Evolutionary conservation across 306 rosid genomes (phyloP).

Genomic region (Sphenostylis stenocarpa): DNA sequence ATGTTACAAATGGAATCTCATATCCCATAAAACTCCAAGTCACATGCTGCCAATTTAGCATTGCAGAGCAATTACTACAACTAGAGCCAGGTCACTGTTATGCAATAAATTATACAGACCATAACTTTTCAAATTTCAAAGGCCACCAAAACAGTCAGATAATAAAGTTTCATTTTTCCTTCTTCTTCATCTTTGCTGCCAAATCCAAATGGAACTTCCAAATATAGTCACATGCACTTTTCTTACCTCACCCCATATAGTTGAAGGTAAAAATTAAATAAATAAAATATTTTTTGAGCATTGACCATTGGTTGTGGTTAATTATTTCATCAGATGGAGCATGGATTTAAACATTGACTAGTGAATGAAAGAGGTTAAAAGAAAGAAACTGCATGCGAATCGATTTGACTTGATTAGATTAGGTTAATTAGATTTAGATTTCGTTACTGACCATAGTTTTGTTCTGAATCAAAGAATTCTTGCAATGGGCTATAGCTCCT

Average conservation of each 20-base stretch:
- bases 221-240: conserved; percentile 39
- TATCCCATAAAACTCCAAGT: conserved; percentile 34
- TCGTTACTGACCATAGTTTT: conserved; percentile 53
- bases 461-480: conserved; percentile 65
- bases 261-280: neutral
- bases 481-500: conserved; percentile 98
- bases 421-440: conserved; percentile 44
- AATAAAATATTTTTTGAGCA: neutral
- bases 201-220: conserved; percentile 33
- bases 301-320: neutral
- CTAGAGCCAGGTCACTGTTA: conserved; percentile 23
- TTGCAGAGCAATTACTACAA: conserved; percentile 41
- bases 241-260: conserved; percentile 20
- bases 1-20: conserved; percentile 42
- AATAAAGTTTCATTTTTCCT: conserved; percentile 27
- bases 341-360: too few relatives aligned
- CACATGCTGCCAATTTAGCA: conserved; percentile 38
- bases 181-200: conserved; percentile 11
- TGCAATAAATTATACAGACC: conserved; percentile 19
- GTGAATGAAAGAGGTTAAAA: neutral
- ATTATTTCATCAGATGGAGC: neutral
- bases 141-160: conserved; percentile 24
- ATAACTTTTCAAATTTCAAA: conserved; percentile 40
- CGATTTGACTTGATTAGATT: neutral
- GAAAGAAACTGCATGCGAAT: neutral